Percentiles rank a stretch among this genome's conserved stretches.
Conservation (phyloP, 441 rosid species). For the Brassica hybrid region DNA sequence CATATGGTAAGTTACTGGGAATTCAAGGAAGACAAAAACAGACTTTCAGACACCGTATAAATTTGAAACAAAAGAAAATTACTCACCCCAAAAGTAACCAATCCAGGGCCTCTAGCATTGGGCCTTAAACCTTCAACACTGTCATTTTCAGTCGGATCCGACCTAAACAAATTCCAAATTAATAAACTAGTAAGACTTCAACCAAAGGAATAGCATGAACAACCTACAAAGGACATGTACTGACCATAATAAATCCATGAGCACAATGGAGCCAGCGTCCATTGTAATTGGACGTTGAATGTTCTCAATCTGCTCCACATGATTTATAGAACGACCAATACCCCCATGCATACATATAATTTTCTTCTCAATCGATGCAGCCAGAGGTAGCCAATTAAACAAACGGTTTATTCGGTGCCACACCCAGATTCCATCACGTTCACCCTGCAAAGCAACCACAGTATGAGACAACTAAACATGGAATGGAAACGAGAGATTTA, state of each 20-base stretch:
- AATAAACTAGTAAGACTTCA: conserved; percentile 21
- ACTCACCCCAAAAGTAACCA: conserved; percentile 99
- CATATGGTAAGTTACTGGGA: too few relatives aligned
- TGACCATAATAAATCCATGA: conserved; percentile 97
- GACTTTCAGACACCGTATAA: not conserved
- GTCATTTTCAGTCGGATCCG: conserved; percentile 99
- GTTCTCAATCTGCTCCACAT: conserved; percentile 94
- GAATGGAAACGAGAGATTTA: conserved; percentile 10
- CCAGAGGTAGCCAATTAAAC: conserved; percentile 99
- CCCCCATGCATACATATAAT: conserved; percentile 99
- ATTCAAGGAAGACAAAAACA: not conserved
- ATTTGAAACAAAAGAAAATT: not conserved
- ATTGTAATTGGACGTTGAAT: conserved; percentile 97
- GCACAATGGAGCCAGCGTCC: conserved; percentile 99
- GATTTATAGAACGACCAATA: conserved; percentile 98
- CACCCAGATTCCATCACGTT: conserved; percentile 98
- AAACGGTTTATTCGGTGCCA: conserved; percentile 99
- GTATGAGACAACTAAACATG: conserved; percentile 29
- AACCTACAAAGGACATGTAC: conserved; percentile 40
- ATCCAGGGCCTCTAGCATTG: conserved; percentile 99
- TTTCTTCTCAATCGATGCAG: conserved; percentile 96
- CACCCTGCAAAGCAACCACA: conserved; percentile 70
- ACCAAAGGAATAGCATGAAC: conserved; percentile 9
- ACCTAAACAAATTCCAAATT: conserved; percentile 55
- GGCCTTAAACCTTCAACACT: conserved; percentile 98